Conservation (phyloP, 352 stramenopile species). For the Globisporangium mamillatum region DNA sequence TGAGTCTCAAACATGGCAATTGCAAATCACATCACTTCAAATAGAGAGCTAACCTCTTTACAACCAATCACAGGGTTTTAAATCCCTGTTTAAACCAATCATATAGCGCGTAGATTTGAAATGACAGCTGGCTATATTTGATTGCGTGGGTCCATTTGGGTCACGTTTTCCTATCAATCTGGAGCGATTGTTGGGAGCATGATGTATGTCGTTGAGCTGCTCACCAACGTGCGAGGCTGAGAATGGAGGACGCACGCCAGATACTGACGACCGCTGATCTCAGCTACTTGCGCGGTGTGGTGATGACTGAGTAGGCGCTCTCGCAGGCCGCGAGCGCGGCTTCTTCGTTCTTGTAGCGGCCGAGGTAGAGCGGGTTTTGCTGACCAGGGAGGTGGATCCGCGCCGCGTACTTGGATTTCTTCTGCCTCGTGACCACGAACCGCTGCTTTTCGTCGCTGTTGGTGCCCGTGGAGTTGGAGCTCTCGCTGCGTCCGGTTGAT, state of each 20-base stretch:
- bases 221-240: too few species aligned
- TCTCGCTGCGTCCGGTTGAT: conserved; percentile 17
- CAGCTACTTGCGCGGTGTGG: conserved; percentile 51
- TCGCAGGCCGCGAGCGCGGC: conserved; percentile 60
- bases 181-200: too few species aligned
- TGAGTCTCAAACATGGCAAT: not conserved
- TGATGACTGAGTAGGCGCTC: conserved; percentile 48
- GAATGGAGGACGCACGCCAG: too few species aligned
- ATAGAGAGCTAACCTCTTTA: not conserved
- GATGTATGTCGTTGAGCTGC: too few species aligned
- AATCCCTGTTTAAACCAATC: not conserved
- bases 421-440: conserved; percentile 56
- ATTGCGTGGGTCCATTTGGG: not conserved
- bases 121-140: too few species aligned
- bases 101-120: not conserved
- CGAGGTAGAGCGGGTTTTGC: conserved; percentile 62
- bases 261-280: too few species aligned
- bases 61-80: not conserved
- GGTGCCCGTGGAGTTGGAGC: conserved; percentile 17
- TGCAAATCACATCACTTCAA: not conserved
- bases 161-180: conserved; percentile 1
- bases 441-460: conserved; percentile 23
- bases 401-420: conserved; percentile 56
- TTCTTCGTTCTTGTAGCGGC: conserved; percentile 61
- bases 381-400: conserved; percentile 57